Conservation (phyloP, 2,329 filamentous ascomycete species). For the Fusarium xyrophilum region DNA sequence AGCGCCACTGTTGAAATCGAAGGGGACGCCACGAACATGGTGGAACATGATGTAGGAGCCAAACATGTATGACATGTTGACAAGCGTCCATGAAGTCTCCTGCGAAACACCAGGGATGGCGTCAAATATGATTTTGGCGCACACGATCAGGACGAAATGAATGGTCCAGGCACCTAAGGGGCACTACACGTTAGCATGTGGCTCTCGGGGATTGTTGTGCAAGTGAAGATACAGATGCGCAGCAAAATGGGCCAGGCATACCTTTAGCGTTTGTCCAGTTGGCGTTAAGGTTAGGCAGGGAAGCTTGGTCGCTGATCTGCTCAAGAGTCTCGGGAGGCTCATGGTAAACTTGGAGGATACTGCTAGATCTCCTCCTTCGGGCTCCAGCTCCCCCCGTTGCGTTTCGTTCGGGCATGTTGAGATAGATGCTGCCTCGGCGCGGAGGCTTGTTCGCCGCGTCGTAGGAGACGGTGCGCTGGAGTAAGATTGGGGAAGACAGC, state of each 20-base stretch:
- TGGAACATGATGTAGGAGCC: conserved; percentile 99
- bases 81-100: conserved; percentile 98
- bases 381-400: conserved; percentile 55
- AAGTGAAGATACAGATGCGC: not conserved
- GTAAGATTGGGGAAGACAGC: conserved; percentile 88
- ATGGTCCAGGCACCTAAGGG: conserved; percentile 91
- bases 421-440: conserved; percentile 65
- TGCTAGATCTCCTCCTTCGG: conserved; percentile 93
- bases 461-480: conserved; percentile 91
- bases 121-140: conserved; percentile 95
- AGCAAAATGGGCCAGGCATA: conserved; percentile 51
- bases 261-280: conserved; percentile 99
- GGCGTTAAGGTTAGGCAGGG: conserved; percentile 92
- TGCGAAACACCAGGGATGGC: conserved; percentile 95
- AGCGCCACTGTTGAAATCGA: conserved; percentile 97
- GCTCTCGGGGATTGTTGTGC: conserved; percentile 1
- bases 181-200: conserved; percentile 26
- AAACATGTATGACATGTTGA: conserved; percentile 99
- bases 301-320: conserved; percentile 95
- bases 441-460: conserved; percentile 78
- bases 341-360: conserved; percentile 89
- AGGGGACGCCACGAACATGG: conserved; percentile 95
- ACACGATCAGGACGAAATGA: conserved; percentile 89
- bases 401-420: conserved; percentile 66
- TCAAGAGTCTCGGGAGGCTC: conserved; percentile 96